Conservation (phyloP, 2,329 filamentous ascomycete genomes). For the Lachnum nothofagi region DNA sequence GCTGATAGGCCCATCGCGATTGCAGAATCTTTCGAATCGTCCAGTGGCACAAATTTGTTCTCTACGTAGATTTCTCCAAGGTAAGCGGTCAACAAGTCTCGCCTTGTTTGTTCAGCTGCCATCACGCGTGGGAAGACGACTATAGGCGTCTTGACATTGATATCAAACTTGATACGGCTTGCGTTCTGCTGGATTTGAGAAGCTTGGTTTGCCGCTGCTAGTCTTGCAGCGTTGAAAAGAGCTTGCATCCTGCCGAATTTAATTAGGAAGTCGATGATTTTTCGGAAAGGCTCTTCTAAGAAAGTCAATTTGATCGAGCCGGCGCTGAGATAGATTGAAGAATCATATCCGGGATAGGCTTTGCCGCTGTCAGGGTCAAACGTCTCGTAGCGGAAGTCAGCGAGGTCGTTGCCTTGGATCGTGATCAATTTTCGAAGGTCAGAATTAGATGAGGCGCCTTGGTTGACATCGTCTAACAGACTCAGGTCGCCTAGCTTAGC, state of each 20-base stretch:
- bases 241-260: constrained; percentile 99
- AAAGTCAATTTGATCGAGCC: constrained; percentile 98
- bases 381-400: constrained; percentile 96
- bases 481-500: constrained; percentile 83
- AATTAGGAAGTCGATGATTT: constrained; percentile 95
- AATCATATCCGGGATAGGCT: constrained; percentile 89
- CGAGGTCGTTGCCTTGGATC: constrained; percentile 91
- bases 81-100: constrained; percentile 86
- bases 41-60: constrained; percentile 82
- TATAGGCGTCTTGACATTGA: constrained; percentile 91
- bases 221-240: constrained; percentile 92
- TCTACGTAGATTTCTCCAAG: constrained; percentile 95
- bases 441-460: constrained; percentile 77
- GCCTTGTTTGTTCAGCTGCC: constrained; percentile 60
- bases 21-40: constrained; percentile 66
- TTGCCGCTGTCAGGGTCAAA: constrained; percentile 68
- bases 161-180: constrained; percentile 87
- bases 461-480: constrained; percentile 87
- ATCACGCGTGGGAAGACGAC: constrained; percentile 85
- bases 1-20: constrained; percentile 85
- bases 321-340: constrained; percentile 81
- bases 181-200: constrained; percentile 88
- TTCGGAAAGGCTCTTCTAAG: constrained; percentile 91
- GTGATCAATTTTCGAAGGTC: constrained; percentile 81
- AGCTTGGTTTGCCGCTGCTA: constrained; percentile 89